These are phyloP conservation scores for Poa annua DNA, from an alignment of 176 grass and related monocot species.

Conservation along the genomic window DNA sequence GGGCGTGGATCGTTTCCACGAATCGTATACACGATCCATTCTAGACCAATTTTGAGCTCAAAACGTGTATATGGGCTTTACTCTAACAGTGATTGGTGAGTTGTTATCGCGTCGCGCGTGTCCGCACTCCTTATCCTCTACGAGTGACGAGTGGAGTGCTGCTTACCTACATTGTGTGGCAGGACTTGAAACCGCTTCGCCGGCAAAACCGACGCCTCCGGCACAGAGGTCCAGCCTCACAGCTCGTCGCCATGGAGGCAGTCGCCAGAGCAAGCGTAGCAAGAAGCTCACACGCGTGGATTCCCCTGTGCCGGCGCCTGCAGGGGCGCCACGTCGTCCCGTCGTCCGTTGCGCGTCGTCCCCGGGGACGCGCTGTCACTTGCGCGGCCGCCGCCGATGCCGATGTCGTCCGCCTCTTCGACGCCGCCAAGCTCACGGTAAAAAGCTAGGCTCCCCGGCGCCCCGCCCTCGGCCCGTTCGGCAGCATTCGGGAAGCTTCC, in stretches of 20 bases:
- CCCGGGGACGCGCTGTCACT: background rate
- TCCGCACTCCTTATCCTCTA: background rate
- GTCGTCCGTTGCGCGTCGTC: background rate
- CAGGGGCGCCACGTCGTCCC: background rate
- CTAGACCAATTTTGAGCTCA: no score
- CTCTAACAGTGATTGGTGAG: no score
- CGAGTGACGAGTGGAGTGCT: background rate
- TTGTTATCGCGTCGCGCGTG: no score
- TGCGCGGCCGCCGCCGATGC: constrained; percentile 40
- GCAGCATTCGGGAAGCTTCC: background rate
- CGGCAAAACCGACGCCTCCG: background rate
- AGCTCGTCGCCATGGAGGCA: constrained; percentile 36
- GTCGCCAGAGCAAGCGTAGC: constrained; percentile 23
- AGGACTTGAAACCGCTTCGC: background rate
- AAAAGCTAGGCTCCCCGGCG: background rate
- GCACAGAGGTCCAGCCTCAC: background rate
- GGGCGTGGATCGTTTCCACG: no score
- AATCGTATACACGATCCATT: no score
- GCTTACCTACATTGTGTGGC: constrained; percentile 3
- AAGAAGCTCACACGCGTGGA: background rate
- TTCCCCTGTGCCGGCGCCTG: background rate
- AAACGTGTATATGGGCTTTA: no score
- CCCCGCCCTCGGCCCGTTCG: background rate
- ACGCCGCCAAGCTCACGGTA: constrained; percentile 72
- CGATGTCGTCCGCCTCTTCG: constrained; percentile 58